These are phyloP conservation scores for Solioccasus polychromus DNA, from an alignment of 768 basidiomycete genomes.

Conservation along the genomic window DNA sequence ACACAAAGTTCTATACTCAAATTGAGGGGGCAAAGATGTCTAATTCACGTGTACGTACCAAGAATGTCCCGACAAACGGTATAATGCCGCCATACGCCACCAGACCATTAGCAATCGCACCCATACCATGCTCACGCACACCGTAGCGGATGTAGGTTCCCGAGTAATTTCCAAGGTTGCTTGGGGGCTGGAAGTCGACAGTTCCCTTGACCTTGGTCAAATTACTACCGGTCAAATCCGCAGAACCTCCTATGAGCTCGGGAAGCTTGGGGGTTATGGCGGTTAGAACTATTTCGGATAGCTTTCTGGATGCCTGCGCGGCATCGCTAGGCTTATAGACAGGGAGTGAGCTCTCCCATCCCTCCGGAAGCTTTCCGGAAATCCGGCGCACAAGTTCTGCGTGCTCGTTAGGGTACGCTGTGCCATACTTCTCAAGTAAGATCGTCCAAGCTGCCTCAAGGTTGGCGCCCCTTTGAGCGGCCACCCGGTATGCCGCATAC, in stretches of 20 bases:
- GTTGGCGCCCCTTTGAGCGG: constrained; percentile 70
- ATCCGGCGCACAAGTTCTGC: constrained; percentile 86
- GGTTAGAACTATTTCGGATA: constrained; percentile 86
- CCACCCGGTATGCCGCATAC: constrained; percentile 62
- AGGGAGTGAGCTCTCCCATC: constrained; percentile 85
- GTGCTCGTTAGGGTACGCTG: constrained; percentile 81
- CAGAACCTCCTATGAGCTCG: constrained; percentile 85
- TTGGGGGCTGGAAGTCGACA: constrained; percentile 91
- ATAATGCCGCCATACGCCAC: constrained; percentile 88
- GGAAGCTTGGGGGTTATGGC: constrained; percentile 73
- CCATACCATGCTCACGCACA: constrained; percentile 97
- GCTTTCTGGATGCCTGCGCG: constrained; percentile 88
- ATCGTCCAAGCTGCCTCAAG: constrained; percentile 74
- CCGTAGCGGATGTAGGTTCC: constrained; percentile 95
- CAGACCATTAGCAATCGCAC: constrained; percentile 90
- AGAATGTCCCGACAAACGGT: constrained; percentile 90
- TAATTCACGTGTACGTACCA: constrained; percentile 45
- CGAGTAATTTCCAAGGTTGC: constrained; percentile 77
- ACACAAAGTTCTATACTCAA: constrained; percentile 75
- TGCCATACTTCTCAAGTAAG: constrained; percentile 62
- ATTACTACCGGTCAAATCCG: constrained; percentile 91
- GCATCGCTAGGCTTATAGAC: constrained; percentile 80
- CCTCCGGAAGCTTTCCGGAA: constrained; percentile 74
- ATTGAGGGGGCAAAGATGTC: constrained; percentile 8
- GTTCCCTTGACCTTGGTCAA: constrained; percentile 81